Base-by-base conservation (phyloP, 352 stramenopile genomes). In the Discostella stelligera region DNA sequence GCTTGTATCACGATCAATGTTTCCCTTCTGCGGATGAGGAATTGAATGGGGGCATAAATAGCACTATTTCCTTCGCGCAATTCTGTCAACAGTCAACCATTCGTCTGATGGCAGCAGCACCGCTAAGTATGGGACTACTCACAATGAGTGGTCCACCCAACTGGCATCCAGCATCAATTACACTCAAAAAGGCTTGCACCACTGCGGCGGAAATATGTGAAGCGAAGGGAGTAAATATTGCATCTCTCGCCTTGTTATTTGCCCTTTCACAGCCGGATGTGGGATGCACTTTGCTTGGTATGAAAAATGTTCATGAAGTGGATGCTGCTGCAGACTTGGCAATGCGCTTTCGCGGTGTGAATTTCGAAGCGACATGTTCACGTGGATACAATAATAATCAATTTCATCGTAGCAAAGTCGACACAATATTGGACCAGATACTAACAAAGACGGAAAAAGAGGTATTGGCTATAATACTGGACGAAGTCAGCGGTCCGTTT, bases 101-200 rank as follows among this genome's bases (percentile, higher is more conserved):
- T 23, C 48, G 71, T 37, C 66, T 94, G 1, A 82, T 95, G 62
- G 87, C 89, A 53, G 91, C 91, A 16, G 90, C 89, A 30, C 89
- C 91, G 0, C 68, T 95, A 3, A 93, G 85, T 14, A 95, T 95
- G 91, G 89, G 90, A 61, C 80, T 95, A 9, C 81, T 95, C 18
- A 94, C 89, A 16, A 39, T 72, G 3, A 66, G 65, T 49, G 77
- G 71, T 66, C 88, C 87, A 49, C 82, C 82, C 0, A 63, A 50
- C 8, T 95, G 91, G 91, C 91, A 95, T 86, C 91, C 91, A 16
- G 91, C 90, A 7, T 71, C 58, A 32, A 32, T 14, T 30, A 53
- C 53, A 8, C 46, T 94, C n/a, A 89, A 91, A 77, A 32, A 83
- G 23, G 86, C 89, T 16, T 92, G 87, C 71, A 50, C 18, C 11